Evolutionary conservation across 2,329 filamentous ascomycete species (phyloP).

Genomic region (Venturia aucupariae): DNA sequence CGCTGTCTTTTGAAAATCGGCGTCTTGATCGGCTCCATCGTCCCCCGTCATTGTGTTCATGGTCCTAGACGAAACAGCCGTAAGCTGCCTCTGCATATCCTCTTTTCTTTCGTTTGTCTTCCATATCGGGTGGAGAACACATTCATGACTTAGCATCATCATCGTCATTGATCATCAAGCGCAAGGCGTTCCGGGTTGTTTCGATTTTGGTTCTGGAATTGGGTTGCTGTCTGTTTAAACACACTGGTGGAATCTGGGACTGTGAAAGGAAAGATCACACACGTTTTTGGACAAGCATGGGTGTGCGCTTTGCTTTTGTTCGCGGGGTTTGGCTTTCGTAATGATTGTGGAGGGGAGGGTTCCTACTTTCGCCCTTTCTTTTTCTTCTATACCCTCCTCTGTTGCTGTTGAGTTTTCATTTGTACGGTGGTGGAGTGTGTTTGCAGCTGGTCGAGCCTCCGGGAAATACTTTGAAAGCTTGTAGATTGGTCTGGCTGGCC

Average conservation of each 20-base stretch:
- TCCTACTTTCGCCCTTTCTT: neutral
- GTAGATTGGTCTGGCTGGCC: conserved; percentile 3
- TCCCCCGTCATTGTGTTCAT: neutral
- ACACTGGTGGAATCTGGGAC: neutral
- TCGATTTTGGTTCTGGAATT: neutral
- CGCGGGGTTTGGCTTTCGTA: neutral
- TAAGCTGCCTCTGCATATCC: neutral
- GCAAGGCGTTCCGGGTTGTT: conserved; percentile 6
- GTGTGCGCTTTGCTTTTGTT: neutral
- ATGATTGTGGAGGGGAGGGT: conserved; percentile 9
- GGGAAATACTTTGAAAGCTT: neutral
- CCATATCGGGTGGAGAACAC: neutral
- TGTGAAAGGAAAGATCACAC: neutral
- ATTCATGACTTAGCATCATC: conserved; percentile 6
- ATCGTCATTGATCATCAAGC: conserved; percentile 7
- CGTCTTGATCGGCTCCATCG: neutral
- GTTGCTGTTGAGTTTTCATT: neutral
- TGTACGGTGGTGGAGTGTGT: neutral
- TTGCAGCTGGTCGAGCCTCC: neutral
- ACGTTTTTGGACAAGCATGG: neutral
- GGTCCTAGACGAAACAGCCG: neutral
- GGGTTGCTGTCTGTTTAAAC: conserved; percentile 1
- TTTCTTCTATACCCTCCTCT: conserved; percentile 5
- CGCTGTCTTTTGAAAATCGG: conserved; percentile 10
- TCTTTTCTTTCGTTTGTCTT: conserved; percentile 6